These are phyloP conservation scores for Teratosphaeria destructans DNA, from an alignment of 2,329 filamentous ascomycete genomes.

Conservation along the genomic window DNA sequence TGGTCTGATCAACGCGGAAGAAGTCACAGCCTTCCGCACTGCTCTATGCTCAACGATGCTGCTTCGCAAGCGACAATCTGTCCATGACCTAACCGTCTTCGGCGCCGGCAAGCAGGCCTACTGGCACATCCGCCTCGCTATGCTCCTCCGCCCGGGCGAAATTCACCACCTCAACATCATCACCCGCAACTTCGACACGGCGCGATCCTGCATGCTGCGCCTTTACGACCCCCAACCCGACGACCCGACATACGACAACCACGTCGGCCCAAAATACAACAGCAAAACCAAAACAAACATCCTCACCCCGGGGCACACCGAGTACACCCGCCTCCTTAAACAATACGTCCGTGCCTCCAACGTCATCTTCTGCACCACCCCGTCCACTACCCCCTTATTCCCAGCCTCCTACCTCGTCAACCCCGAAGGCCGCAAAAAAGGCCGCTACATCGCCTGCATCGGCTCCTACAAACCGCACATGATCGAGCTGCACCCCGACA, in stretches of 20 bases:
- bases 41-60: constrained; percentile 54
- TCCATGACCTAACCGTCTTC: constrained; percentile 73
- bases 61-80: constrained; percentile 52
- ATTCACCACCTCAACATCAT: constrained; percentile 75
- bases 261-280: constrained; percentile 28
- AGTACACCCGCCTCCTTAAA: constrained; percentile 56
- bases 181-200: constrained; percentile 59
- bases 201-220: constrained; percentile 41
- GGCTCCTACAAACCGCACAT: constrained; percentile 63
- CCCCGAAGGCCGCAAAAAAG: constrained; percentile 58
- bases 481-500: constrained; percentile 70
- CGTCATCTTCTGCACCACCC: constrained; percentile 82
- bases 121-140: constrained; percentile 81
- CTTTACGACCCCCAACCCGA: constrained; percentile 40
- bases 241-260: constrained; percentile 24
- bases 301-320: constrained; percentile 60
- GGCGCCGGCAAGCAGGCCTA: constrained; percentile 84
- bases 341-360: constrained; percentile 63
- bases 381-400: constrained; percentile 64
- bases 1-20: constrained; percentile 56
- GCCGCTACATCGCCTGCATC: constrained; percentile 60
- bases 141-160: constrained; percentile 58
- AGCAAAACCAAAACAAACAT: constrained; percentile 51
- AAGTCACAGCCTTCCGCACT: constrained; percentile 60
- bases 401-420: constrained; percentile 62